These are phyloP conservation scores for Lathyrus oleraceus DNA, from an alignment of 306 rosid species.

Conservation along the genomic window DNA sequence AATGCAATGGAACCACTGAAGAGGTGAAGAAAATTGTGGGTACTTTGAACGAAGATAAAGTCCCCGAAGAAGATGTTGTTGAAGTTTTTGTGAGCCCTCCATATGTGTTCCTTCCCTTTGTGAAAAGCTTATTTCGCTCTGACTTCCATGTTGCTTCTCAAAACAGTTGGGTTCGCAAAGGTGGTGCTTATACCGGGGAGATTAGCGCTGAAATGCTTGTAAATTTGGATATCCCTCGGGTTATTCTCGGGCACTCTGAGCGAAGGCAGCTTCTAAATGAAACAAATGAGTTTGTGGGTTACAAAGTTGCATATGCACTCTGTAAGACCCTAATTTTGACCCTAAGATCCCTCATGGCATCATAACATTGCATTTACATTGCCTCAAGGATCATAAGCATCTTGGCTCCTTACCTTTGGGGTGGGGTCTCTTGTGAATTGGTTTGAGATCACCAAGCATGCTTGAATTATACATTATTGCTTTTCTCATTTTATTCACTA, in stretches of 20 bases:
- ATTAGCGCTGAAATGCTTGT: slow-evolving; percentile 88
- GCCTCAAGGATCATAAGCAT: too few species aligned
- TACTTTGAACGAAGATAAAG: slow-evolving; percentile 68
- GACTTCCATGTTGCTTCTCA: slow-evolving; percentile 87
- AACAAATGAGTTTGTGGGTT: slow-evolving; percentile 74
- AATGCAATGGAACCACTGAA: slow-evolving; percentile 84
- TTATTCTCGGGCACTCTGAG: slow-evolving; percentile 81
- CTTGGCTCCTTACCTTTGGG: too few species aligned
- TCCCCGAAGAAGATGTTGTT: slow-evolving; percentile 79
- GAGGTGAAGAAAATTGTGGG: slow-evolving; percentile 84
- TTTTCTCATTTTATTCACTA: too few species aligned
- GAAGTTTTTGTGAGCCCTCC: slow-evolving; percentile 95
- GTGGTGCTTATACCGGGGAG: slow-evolving; percentile 91
- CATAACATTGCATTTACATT: too few species aligned
- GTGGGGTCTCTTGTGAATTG: too few species aligned
- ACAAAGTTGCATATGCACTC: too few species aligned
- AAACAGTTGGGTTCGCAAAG: slow-evolving; percentile 82
- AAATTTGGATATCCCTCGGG: slow-evolving; percentile 75
- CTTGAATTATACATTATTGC: too few species aligned
- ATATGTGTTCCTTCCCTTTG: slow-evolving; percentile 61
- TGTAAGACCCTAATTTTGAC: too few species aligned
- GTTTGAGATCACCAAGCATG: too few species aligned
- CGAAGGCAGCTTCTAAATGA: slow-evolving; percentile 69
- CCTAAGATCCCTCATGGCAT: too few species aligned
- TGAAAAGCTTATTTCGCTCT: slow-evolving; percentile 56